A percentile compares a stretch with the other conserved stretches of the same genome.
phyloP scores from a whole-genome alignment of 2,329 filamentous ascomycete genomes.

The Scedosporium boydii region DNA sequence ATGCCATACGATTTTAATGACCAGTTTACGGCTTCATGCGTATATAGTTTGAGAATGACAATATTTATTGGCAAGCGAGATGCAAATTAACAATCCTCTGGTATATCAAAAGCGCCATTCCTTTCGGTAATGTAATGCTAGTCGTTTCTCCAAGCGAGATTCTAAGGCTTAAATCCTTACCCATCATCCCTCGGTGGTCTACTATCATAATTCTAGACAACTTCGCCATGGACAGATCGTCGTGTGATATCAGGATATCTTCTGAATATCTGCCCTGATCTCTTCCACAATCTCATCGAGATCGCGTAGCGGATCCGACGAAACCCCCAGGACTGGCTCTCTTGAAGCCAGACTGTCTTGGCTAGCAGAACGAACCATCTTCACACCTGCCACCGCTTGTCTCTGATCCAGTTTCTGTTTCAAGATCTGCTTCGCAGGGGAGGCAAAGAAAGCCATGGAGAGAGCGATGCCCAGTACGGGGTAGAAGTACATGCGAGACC shows the following conservation, averaged over 20 bases:
- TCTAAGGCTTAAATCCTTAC: no score
- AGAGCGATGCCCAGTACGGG: slow-evolving; percentile 56
- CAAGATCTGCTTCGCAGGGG: slow-evolving; percentile 59
- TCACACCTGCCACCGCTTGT: slow-evolving; percentile 33
- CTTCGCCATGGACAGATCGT: background rate
- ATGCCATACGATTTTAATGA: background rate
- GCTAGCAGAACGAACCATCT: slow-evolving; percentile 40
- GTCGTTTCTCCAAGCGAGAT: no score
- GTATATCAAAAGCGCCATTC: background rate
- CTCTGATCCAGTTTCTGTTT: slow-evolving; percentile 50
- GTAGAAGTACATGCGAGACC: slow-evolving; percentile 87
- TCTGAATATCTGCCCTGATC: slow-evolving; percentile 63
- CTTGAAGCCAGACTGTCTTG: slow-evolving; percentile 45
- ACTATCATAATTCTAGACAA: background rate
- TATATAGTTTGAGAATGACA: background rate
- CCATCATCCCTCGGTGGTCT: background rate
- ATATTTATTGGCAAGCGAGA: background rate
- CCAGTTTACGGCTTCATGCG: background rate
- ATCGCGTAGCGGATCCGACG: slow-evolving; percentile 65
- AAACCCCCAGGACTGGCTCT: slow-evolving; percentile 66
- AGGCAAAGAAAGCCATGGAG: slow-evolving; percentile 68
- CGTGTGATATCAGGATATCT: background rate
- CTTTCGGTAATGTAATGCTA: no score
- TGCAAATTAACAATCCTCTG: no score
- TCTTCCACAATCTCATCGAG: slow-evolving; percentile 71